These are phyloP conservation scores for Wickerhamomyces mucosus DNA, from an alignment of 805 yeast genomes.

Conservation along the genomic window DNA sequence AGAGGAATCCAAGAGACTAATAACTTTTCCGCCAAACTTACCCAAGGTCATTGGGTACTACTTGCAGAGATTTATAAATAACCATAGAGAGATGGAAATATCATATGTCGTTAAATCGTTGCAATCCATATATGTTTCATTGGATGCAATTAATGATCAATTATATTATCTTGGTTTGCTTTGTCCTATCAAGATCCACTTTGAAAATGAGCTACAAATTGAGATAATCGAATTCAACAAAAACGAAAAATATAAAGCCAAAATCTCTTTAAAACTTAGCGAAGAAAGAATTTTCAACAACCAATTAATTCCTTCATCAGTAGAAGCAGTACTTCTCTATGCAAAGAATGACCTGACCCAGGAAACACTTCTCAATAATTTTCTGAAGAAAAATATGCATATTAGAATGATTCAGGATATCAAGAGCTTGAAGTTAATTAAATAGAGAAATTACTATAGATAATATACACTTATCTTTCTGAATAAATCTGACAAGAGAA, in stretches of 20 bases:
- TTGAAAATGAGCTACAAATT: constrained; percentile 5
- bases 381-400: too few relatives aligned
- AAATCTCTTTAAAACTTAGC: too few relatives aligned
- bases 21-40: constrained; percentile 4
- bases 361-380: too few relatives aligned
- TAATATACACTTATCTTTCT: too few relatives aligned
- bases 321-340: too few relatives aligned
- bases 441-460: too few relatives aligned
- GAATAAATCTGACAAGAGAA: too few relatives aligned
- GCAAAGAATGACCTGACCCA: too few relatives aligned
- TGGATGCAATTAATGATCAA: constrained; percentile 8
- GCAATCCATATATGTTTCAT: not conserved
- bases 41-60: constrained; percentile 5
- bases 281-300: too few relatives aligned
- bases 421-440: too few relatives aligned
- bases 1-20: not conserved
- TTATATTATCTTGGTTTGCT: constrained; percentile 11
- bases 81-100: constrained; percentile 1
- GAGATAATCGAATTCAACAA: constrained; percentile 12
- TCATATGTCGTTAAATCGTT: constrained; percentile 5
- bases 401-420: too few relatives aligned
- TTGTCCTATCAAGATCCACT: constrained; percentile 7
- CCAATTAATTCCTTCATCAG: too few relatives aligned
- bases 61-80: constrained; percentile 5
- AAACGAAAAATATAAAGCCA: constrained; percentile 10